phyloP scores from a whole-genome alignment of 192 early-diverging fungal genomes.

The Dimargaris xerosporica region DNA sequence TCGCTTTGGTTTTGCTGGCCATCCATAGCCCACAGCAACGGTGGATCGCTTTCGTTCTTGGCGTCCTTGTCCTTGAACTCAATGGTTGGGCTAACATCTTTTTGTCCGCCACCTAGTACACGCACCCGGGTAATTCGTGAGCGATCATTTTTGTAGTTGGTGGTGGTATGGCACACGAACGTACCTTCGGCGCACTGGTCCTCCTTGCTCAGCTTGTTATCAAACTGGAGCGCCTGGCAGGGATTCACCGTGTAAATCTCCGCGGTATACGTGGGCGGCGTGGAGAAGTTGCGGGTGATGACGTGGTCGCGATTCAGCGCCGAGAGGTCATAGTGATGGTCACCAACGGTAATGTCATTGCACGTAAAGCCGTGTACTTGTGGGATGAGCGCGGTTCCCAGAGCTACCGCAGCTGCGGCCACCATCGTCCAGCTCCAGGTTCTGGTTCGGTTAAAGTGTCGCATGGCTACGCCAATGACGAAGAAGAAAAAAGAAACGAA shows the following conservation, averaged over 20 bases:
- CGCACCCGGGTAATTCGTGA: conserved; percentile 22
- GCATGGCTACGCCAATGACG: no score
- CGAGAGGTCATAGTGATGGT: conserved; percentile 2
- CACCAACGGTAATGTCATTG: neutral
- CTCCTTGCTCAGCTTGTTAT: conserved; percentile 18
- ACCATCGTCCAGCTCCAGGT: no score
- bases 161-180: conserved; percentile 24
- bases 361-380: neutral
- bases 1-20: conserved; percentile 18
- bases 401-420: no score
- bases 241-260: conserved; percentile 25
- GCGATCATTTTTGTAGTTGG: conserved; percentile 24
- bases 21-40: conserved; percentile 21
- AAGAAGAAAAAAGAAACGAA: no score
- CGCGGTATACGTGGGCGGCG: conserved; percentile 24
- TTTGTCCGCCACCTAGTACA: conserved; percentile 17
- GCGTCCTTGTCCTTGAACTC: conserved; percentile 13
- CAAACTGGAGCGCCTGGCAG: conserved; percentile 19
- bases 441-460: no score
- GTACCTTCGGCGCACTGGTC: conserved; percentile 25
- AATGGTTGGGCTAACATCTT: conserved; percentile 14
- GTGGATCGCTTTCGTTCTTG: conserved; percentile 14
- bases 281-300: conserved; percentile 20
- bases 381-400: no score
- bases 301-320: conserved; percentile 9